Base-by-base conservation (phyloP, 176 grass and related monocot species). In the Musa beccarii region DNA sequence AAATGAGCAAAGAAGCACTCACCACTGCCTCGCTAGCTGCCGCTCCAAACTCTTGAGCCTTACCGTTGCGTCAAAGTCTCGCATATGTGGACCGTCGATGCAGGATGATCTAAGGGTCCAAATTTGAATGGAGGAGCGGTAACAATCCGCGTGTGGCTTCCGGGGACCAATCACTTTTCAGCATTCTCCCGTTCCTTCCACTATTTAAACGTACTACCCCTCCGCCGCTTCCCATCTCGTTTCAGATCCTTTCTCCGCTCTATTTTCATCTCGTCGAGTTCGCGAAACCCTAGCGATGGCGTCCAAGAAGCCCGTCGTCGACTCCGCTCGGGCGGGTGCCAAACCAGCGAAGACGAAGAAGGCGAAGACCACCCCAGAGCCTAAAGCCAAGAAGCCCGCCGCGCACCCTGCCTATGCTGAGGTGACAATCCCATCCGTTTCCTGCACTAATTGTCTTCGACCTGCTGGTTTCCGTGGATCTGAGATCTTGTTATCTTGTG, bases 251-350 rank as follows among this genome's bases (percentile, higher is more conserved):
- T 20, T 73, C 51, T 20, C 1, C n/a, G 3, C 51, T 53, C 17
- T 2, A 3, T 24, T 49, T 17, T 50, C 49, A 20, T 19, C 72
- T 54, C 2, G 8, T 17, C 21, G 22, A 54, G 20, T 52, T 25
- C 22, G 11, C 52, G 52, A 17, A 59, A 56, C 72, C 53, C 23
- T 34, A 74, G 53, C 72, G 52, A 74, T 54, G 72, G 72, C 72
- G 53, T 24, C 53, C 23, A 17, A 56, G 72, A 43, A 43, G 34
- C 3, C 34, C 34, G 34, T 43, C 34, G 34, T 43, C 34, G 34
- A 5, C 34, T 43, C 57, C 57, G 2, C 3, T 17, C 17, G 21
- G 6, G 57, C 17, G 6, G 57, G 2, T 9, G 57, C 57, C 57
- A 62, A 62, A 17, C 3, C 57, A 17, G 17, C 57, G 17, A 62